Percentiles rank a stretch among this genome's conserved stretches.
Evolutionary conservation across 306 rosid species (phyloP).

Genomic region (Corylus avellana): DNA sequence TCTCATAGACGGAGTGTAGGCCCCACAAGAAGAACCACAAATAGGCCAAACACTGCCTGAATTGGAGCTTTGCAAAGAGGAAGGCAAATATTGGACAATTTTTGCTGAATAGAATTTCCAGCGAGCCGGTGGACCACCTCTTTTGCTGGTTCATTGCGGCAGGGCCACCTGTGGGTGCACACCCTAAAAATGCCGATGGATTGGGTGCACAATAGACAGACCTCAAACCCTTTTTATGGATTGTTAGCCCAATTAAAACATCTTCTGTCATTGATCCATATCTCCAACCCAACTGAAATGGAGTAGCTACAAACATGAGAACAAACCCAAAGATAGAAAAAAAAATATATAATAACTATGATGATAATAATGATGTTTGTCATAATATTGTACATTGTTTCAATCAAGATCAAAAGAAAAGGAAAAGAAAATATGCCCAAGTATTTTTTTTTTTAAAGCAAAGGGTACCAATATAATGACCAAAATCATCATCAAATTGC

Average conservation of each 20-base stretch:
- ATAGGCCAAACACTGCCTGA: conserved; percentile 50
- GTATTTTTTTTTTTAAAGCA: no score
- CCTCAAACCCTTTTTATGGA: conserved; percentile 70
- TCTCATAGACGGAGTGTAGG: conserved; percentile 33
- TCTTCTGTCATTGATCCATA: conserved; percentile 65
- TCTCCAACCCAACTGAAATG: conserved; percentile 34
- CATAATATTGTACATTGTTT: no score
- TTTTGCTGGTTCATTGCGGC: conserved; percentile 50
- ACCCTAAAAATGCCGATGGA: conserved; percentile 58
- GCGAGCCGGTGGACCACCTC: conserved; percentile 63
- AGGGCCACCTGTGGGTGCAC: conserved; percentile 58
- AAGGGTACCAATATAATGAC: no score
- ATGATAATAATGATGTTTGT: no score
- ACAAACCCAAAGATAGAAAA: no score
- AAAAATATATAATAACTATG: no score
- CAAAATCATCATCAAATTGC: no score
- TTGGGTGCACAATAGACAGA: conserved; percentile 35
- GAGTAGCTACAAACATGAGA: no score
- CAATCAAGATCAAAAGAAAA: no score
- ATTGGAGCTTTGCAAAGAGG: conserved; percentile 40
- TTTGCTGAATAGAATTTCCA: conserved; percentile 50
- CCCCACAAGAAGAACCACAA: conserved; percentile 40
- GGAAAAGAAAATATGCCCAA: no score
- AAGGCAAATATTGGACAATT: conserved; percentile 45
- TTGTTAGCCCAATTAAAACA: conserved; percentile 43